Evolutionary conservation across 2,329 filamentous ascomycete genomes (phyloP).

Genomic region (Xylariaceae sp.): DNA sequence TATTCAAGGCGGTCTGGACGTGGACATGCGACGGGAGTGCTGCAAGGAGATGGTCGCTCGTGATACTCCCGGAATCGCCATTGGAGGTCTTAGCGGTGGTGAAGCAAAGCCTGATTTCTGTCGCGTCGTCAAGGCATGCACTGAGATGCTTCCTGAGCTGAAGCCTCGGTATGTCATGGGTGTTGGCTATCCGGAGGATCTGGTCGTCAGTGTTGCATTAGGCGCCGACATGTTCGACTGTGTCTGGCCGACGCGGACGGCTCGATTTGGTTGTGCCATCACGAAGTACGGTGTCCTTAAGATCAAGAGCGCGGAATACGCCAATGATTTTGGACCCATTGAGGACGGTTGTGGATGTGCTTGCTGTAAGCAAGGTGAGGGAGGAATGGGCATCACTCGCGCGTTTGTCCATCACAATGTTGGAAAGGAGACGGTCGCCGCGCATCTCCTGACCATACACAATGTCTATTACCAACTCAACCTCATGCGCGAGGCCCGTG

Average conservation of each 20-base stretch:
- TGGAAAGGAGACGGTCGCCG: slow-evolving; percentile 90
- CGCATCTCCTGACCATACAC: slow-evolving; percentile 80
- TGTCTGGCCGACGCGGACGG: slow-evolving; percentile 95
- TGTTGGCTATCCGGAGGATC: slow-evolving; percentile 92
- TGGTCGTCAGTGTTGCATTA: slow-evolving; percentile 87
- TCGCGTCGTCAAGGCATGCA: slow-evolving; percentile 82
- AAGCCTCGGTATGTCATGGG: slow-evolving; percentile 99
- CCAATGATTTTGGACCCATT: slow-evolving; percentile 75
- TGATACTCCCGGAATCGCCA: slow-evolving; percentile 92
- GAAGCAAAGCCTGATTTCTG: slow-evolving; percentile 94
- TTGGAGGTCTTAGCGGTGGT: slow-evolving; percentile 88
- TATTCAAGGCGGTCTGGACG: slow-evolving; percentile 89
- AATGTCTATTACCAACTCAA: slow-evolving; percentile 90
- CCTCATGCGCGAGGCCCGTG: slow-evolving; percentile 69
- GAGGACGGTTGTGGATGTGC: slow-evolving; percentile 77
- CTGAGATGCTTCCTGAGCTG: slow-evolving; percentile 72
- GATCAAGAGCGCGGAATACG: slow-evolving; percentile 68
- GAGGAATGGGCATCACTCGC: slow-evolving; percentile 73
- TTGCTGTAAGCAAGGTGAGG: slow-evolving; percentile 64
- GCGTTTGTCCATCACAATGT: slow-evolving; percentile 90
- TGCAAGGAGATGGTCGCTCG: slow-evolving; percentile 80
- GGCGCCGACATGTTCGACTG: slow-evolving; percentile 99
- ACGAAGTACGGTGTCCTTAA: slow-evolving; percentile 79
- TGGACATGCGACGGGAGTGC: slow-evolving; percentile 79
- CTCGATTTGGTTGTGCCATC: slow-evolving; percentile 91